Percentiles rank a stretch among this genome's conserved stretches.
phyloP scores from a whole-genome alignment of 2,329 filamentous ascomycete genomes.

The Cladobotryum protrusum region DNA sequence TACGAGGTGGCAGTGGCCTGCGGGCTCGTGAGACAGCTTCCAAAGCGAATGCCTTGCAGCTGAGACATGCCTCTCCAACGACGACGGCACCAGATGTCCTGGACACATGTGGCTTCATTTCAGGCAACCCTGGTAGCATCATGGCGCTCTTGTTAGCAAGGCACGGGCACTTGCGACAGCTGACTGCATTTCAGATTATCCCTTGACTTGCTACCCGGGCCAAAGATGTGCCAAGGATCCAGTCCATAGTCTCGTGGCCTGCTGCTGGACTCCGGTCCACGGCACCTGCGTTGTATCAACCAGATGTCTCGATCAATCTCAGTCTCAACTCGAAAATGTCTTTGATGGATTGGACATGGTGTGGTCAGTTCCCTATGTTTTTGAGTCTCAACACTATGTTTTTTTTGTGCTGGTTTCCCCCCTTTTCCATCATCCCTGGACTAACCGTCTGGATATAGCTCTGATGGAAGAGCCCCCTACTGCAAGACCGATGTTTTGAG shows the following conservation, averaged over 20 bases:
- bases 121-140: constrained; percentile 14
- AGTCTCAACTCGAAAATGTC: not conserved
- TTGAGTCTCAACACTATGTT: too few species aligned
- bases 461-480: constrained; percentile 10
- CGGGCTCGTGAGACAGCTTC: not conserved
- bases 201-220: constrained; percentile 15
- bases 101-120: constrained; percentile 18
- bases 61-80: not conserved
- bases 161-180: not conserved
- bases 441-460: not conserved
- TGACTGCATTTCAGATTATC: constrained; percentile 7
- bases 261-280: constrained; percentile 14
- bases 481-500: constrained; percentile 19
- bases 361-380: constrained; percentile 7
- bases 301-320: constrained; percentile 10
- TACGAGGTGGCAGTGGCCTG: not conserved
- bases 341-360: constrained; percentile 5
- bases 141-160: not conserved
- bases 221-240: constrained; percentile 16
- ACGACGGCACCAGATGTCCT: not conserved
- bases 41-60: not conserved
- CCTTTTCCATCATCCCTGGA: too few species aligned
- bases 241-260: constrained; percentile 15
- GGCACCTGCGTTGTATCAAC: constrained; percentile 13
- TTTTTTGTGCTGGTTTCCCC: too few species aligned